Percentiles rank a stretch among this genome's conserved stretches.
Evolutionary conservation across 257 asterid genomes (phyloP).

Genomic region (Prunella vulgaris): DNA sequence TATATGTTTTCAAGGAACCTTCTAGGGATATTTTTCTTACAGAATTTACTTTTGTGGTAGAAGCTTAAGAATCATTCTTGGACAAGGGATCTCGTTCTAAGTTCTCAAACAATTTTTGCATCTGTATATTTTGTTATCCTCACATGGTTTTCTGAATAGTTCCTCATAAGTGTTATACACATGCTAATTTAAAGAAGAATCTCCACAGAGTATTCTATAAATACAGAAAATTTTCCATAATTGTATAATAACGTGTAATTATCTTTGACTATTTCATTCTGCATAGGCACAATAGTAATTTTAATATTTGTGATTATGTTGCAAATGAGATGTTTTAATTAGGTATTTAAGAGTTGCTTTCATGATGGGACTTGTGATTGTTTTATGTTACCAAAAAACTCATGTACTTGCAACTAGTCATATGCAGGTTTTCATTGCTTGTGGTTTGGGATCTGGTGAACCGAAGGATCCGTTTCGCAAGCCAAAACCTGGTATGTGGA

Average conservation of each 20-base stretch:
- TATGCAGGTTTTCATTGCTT: constrained; percentile 89
- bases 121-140: neutral
- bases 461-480: constrained; percentile 81
- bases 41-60: neutral
- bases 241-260: neutral
- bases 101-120: neutral
- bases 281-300: neutral
- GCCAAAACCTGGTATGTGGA: constrained; percentile 97
- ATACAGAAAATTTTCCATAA: neutral
- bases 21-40: neutral
- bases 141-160: neutral
- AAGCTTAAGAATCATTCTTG: neutral
- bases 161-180: neutral
- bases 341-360: neutral
- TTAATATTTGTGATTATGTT: neutral
- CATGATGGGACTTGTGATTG: neutral
- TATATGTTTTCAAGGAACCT: neutral
- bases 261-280: neutral
- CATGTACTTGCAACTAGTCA: neutral
- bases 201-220: neutral
- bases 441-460: constrained; percentile 54
- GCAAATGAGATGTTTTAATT: neutral
- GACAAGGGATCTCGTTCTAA: neutral
- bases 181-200: neutral
- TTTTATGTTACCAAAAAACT: neutral